These are phyloP conservation scores for Salvia rosmarinus DNA, from an alignment of 257 asterid species.

Conservation along the genomic window DNA sequence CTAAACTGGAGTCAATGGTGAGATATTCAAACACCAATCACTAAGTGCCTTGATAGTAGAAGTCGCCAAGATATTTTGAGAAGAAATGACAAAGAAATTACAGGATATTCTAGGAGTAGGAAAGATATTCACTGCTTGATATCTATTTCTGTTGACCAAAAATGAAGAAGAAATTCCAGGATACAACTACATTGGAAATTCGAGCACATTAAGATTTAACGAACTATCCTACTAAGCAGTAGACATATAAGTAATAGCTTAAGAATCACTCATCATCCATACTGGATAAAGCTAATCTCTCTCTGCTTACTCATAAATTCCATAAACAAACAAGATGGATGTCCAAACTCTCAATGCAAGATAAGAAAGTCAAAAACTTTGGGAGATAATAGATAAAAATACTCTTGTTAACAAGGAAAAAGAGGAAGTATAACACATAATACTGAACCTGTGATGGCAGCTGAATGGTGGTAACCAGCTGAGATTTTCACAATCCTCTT, in stretches of 20 bases:
- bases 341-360: not conserved
- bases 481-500: constrained; percentile 61
- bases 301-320: not conserved
- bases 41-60: constrained; percentile 4
- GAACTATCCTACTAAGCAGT: constrained; percentile 8
- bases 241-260: constrained; percentile 1
- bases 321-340: constrained; percentile 12
- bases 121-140: not conserved
- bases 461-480: constrained; percentile 96
- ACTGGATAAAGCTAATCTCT: constrained; percentile 1
- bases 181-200: not conserved
- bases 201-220: not conserved
- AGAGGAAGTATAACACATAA: constrained; percentile 1
- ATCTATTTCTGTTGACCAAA: not conserved
- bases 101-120: not conserved
- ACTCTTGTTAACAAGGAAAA: constrained; percentile 8
- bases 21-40: constrained; percentile 1
- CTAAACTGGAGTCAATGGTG: constrained; percentile 4
- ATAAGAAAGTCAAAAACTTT: constrained; percentile 18
- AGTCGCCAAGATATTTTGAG: not conserved
- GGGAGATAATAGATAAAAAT: not conserved
- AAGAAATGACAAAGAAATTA: constrained; percentile 1
- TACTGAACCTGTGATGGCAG: constrained; percentile 83
- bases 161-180: constrained; percentile 12
- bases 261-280: constrained; percentile 3